These are phyloP conservation scores for Cucurbita moschata DNA, from an alignment of 306 rosid genomes.

Conservation along the genomic window DNA sequence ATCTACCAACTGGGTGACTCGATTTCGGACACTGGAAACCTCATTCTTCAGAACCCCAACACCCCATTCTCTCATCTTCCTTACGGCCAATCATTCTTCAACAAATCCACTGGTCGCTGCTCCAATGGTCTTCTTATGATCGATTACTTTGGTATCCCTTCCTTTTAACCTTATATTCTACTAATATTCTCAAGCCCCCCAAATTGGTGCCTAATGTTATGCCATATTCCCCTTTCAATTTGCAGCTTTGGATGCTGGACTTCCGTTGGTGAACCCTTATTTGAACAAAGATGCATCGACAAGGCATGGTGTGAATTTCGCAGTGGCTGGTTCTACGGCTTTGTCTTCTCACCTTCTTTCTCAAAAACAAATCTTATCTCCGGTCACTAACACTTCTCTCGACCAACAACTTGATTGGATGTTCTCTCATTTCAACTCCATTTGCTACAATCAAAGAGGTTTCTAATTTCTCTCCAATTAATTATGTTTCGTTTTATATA, in stretches of 20 bases:
- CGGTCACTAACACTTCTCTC: background rate
- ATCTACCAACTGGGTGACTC: background rate
- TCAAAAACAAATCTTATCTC: background rate
- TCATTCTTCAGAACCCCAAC: background rate
- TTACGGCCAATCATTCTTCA: background rate
- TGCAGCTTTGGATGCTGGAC: background rate
- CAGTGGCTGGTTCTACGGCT: too few species aligned
- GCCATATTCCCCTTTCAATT: too few species aligned
- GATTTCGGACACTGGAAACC: background rate
- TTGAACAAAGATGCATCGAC: too few species aligned
- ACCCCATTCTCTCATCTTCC: background rate
- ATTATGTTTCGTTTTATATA: too few species aligned
- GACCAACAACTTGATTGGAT: constrained; percentile 10
- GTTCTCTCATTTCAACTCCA: constrained; percentile 4
- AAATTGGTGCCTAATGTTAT: too few species aligned
- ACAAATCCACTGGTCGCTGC: background rate
- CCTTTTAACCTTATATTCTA: too few species aligned
- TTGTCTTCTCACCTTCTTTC: background rate
- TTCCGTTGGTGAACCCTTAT: too few species aligned
- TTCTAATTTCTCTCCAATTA: too few species aligned
- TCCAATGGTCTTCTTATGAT: background rate
- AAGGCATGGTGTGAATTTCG: too few species aligned
- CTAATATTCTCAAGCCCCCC: too few species aligned
- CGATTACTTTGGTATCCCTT: background rate
- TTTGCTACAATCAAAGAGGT: background rate